Base-by-base conservation (phyloP, 2,329 filamentous ascomycete species). In the Ascochyta fabae region DNA sequence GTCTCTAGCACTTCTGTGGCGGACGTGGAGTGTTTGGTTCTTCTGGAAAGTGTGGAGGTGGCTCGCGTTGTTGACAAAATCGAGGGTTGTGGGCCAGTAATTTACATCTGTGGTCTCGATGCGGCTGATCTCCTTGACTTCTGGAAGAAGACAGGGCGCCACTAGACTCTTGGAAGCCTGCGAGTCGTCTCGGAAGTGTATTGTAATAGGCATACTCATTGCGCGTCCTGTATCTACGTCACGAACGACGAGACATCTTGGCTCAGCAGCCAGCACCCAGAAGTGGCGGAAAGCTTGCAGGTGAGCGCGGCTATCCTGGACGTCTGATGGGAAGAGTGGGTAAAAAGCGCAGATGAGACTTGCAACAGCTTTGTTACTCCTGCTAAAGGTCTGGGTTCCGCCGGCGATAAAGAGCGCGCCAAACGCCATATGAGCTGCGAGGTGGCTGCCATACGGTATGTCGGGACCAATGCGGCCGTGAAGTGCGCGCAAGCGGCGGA, bases 231-330 rank as follows among this genome's bases (percentile, higher is more conserved):
- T 96, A 56, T 95, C 88, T 3, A 95, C 85, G 65, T 99, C 95
- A 58, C 94, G 90, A 16, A 91, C 86, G 0, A 99, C 86, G 0
- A 99, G 84, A 71, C 94, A 98, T 47, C 96, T 86, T 9, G 92
- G 86, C 68, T 99, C 95, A 0, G 91, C 89, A 1, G 95, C 95
- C 3, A 99, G 83, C 10, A 96, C 94, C 95, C 95, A 99, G 70
- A 99, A 90, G 76, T 99, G 94, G 5, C 96, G 87, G 79, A 99
- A 95, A 3, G 96, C 95, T 78, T 99, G 95, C 6, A 99, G 83
- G 68, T 99, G 95, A 10, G 92, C 92, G 62, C 91, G 89, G 71
- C 98, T 98, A 77, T 99, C 95, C 68, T 96, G 89, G 2, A 98
- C 91, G 27, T 86, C 89, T 9, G 86, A 89, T 0, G 95, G 95